Percentiles rank a stretch among this genome's conserved stretches.
Evolutionary conservation across 2,329 filamentous ascomycete species (phyloP).

Genomic region (Xylaria sp.): DNA sequence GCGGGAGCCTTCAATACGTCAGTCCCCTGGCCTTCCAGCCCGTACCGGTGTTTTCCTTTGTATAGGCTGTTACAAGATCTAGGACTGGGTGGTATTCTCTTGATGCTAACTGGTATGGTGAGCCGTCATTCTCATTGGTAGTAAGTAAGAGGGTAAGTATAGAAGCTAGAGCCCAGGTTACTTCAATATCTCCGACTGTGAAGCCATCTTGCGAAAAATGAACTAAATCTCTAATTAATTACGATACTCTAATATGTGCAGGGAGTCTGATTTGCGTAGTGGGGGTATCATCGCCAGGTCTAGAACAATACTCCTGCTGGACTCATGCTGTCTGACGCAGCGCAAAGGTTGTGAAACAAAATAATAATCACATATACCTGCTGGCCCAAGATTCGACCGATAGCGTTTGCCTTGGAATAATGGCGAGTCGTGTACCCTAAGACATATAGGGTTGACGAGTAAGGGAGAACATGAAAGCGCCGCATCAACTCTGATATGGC

Average conservation of each 20-base stretch:
- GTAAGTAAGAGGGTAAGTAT: background rate
- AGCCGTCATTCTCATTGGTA: background rate
- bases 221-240: slow-evolving; percentile 23
- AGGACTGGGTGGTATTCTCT: background rate
- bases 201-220: slow-evolving; percentile 13
- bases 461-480: slow-evolving; percentile 14
- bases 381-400: background rate
- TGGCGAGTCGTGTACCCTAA: background rate
- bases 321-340: slow-evolving; percentile 11
- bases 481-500: slow-evolving; percentile 17
- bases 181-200: slow-evolving; percentile 3
- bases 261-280: slow-evolving; percentile 18
- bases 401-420: background rate
- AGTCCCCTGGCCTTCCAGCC: slow-evolving; percentile 1
- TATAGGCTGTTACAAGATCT: background rate
- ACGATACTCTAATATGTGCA: slow-evolving; percentile 17
- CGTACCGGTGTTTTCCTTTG: background rate
- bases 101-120: background rate
- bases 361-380: slow-evolving; percentile 12
- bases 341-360: slow-evolving; percentile 12
- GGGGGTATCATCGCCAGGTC: slow-evolving; percentile 18
- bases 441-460: slow-evolving; percentile 5
- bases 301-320: slow-evolving; percentile 15
- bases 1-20: background rate
- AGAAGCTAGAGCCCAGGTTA: slow-evolving; percentile 5